phyloP scores from a whole-genome alignment of 2,329 filamentous ascomycete genomes.

The Zasmidium cellare region DNA sequence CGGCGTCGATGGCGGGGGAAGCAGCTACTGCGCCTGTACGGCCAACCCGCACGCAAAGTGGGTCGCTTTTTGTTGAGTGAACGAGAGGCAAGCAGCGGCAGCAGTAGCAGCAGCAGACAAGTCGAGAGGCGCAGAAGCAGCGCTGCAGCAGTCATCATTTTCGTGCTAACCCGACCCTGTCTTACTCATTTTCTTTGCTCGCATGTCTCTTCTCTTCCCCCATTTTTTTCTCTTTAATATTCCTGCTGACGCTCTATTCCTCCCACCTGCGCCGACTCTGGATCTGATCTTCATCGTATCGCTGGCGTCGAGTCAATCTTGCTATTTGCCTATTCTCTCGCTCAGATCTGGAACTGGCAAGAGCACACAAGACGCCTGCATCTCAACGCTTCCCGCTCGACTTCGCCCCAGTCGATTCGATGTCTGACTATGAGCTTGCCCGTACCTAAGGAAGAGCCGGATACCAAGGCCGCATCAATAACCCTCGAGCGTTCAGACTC shows the following conservation, averaged over 20 bases:
- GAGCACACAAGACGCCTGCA: background rate
- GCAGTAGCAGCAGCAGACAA: background rate
- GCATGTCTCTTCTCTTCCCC: too few relatives aligned
- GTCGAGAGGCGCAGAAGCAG: background rate
- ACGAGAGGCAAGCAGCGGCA: constrained; percentile 3
- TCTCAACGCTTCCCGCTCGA: background rate
- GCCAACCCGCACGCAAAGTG: background rate
- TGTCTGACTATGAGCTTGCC: constrained; percentile 21
- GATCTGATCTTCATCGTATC: background rate
- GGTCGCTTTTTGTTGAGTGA: constrained; percentile 7
- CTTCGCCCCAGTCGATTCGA: background rate
- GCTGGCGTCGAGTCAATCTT: background rate
- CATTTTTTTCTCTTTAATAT: too few relatives aligned
- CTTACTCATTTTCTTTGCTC: background rate
- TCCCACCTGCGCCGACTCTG: background rate
- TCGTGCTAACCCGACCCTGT: background rate
- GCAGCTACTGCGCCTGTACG: background rate
- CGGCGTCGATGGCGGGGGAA: constrained; percentile 10
- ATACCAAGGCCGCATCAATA: constrained; percentile 8
- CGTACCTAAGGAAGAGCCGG: constrained; percentile 12
- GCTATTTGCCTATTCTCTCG: background rate
- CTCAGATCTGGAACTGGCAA: background rate
- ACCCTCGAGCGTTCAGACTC: constrained; percentile 3
- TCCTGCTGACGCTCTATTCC: too few relatives aligned
- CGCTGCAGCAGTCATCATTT: background rate